Percentiles rank a stretch among this genome's conserved stretches.
These are phyloP conservation scores for Penicillium sp. DNA, from an alignment of 2,329 filamentous ascomycete genomes.

Conservation along the genomic window DNA sequence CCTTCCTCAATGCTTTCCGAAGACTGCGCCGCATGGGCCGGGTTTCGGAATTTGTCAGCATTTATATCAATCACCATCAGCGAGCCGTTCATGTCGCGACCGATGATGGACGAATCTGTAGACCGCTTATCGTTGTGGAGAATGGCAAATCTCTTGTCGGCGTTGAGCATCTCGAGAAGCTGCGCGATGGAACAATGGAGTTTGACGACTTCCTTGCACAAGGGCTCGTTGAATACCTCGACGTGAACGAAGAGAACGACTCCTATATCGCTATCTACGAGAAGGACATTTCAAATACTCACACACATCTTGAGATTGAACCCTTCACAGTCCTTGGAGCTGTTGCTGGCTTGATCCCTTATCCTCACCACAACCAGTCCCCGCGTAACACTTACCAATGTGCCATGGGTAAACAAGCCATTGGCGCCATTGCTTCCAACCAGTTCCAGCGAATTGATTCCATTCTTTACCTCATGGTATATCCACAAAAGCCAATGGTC, in stretches of 20 bases:
- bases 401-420: conserved; percentile 99
- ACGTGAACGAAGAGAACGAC: conserved; percentile 98
- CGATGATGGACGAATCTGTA: conserved; percentile 93
- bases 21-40: conserved; percentile 83
- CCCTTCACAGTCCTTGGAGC: conserved; percentile 95
- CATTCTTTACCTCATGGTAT: conserved; percentile 92
- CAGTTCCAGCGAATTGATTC: conserved; percentile 97
- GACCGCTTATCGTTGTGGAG: conserved; percentile 93
- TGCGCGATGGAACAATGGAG: conserved; percentile 78
- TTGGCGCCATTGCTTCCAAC: conserved; percentile 96
- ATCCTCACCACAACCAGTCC: conserved; percentile 98
- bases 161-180: conserved; percentile 70
- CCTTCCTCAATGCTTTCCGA: conserved; percentile 81
- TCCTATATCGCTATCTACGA: conserved; percentile 90
- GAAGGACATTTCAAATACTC: conserved; percentile 73
- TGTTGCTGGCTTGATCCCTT: conserved; percentile 93
- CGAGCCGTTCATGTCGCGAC: conserved; percentile 92
- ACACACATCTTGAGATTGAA: conserved; percentile 95
- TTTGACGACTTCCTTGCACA: conserved; percentile 93
- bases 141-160: conserved; percentile 79
- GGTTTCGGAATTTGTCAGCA: conserved; percentile 93
- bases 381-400: conserved; percentile 98
- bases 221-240: conserved; percentile 91
- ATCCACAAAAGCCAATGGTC: conserved; percentile 95
- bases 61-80: conserved; percentile 92